Percentiles rank a stretch among this genome's conserved stretches.
phyloP scores from a whole-genome alignment of 2,329 filamentous ascomycete genomes.

The Chlorencoelia australis region DNA sequence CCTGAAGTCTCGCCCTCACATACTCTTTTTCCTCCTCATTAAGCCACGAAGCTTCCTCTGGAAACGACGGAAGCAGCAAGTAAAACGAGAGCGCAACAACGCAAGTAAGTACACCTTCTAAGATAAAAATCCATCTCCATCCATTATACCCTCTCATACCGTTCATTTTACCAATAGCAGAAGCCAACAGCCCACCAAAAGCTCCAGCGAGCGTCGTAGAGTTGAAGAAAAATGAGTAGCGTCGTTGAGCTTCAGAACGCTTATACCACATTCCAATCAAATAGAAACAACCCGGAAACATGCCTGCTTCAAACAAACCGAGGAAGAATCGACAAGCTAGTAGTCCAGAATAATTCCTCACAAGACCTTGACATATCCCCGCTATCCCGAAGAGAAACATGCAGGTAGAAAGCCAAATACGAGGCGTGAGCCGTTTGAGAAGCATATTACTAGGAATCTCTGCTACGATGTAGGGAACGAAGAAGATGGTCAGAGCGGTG shows the following conservation, averaged over 20 bases:
- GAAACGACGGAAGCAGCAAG: constrained; percentile 65
- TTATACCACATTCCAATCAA: constrained; percentile 85
- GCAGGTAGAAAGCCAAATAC: constrained; percentile 66
- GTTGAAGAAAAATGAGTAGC: constrained; percentile 90
- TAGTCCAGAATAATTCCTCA: constrained; percentile 64
- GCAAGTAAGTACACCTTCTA: constrained; percentile 59
- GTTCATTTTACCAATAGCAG: constrained; percentile 84
- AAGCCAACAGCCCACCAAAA: constrained; percentile 78
- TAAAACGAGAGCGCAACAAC: constrained; percentile 51
- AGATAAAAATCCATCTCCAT: constrained; percentile 78
- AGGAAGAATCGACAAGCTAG: constrained; percentile 79
- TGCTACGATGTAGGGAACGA: constrained; percentile 63
- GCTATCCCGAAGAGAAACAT: constrained; percentile 56
- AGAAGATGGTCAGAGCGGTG: constrained; percentile 70
- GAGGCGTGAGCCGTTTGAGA: constrained; percentile 56
- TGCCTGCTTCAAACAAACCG: constrained; percentile 64
- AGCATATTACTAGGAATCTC: constrained; percentile 68
- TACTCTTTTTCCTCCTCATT: constrained; percentile 57
- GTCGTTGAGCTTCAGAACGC: constrained; percentile 76
- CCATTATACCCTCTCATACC: constrained; percentile 55
- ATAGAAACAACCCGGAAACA: constrained; percentile 68
- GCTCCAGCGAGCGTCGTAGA: constrained; percentile 70
- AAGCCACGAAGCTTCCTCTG: constrained; percentile 65
- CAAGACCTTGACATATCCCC: constrained; percentile 27
- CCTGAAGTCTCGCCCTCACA: constrained; percentile 53